These are phyloP conservation scores for Epicoccum nigrum DNA, from an alignment of 2,329 filamentous ascomycete genomes.

Conservation along the genomic window DNA sequence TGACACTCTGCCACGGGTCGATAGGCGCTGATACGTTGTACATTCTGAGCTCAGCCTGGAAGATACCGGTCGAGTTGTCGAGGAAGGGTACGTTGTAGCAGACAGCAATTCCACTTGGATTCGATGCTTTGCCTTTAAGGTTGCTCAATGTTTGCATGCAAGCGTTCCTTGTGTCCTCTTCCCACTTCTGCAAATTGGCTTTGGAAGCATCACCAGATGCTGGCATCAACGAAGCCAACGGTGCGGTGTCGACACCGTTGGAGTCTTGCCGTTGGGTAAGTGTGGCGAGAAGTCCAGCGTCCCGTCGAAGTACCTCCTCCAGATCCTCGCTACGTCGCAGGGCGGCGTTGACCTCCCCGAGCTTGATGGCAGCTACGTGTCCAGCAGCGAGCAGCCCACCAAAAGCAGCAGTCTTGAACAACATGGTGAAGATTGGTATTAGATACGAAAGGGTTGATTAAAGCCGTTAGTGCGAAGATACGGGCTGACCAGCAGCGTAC, in stretches of 20 bases:
- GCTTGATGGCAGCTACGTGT: constrained; percentile 39
- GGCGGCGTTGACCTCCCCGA: constrained; percentile 31
- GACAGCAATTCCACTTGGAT: constrained; percentile 76
- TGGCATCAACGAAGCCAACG: constrained; percentile 41
- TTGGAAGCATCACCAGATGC: constrained; percentile 44
- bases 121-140: constrained; percentile 64
- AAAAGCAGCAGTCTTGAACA: constrained; percentile 38
- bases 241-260: constrained; percentile 34
- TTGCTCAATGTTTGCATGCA: constrained; percentile 64
- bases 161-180: constrained; percentile 53
- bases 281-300: constrained; percentile 42
- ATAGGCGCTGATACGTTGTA: constrained; percentile 70
- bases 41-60: constrained; percentile 77
- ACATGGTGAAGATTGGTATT: constrained; percentile 41
- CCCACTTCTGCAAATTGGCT: constrained; percentile 43
- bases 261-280: constrained; percentile 46
- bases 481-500: constrained; percentile 48
- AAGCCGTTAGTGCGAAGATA: constrained; percentile 35
- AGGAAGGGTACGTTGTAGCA: constrained; percentile 83
- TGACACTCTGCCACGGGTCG: constrained; percentile 53
- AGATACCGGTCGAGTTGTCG: constrained; percentile 70
- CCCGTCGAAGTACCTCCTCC: constrained; percentile 42
- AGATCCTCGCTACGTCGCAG: constrained; percentile 39
- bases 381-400: constrained; percentile 43
- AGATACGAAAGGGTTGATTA: constrained; percentile 42